phyloP scores from a whole-genome alignment of 257 asterid genomes.

The Jacaranda copaia region DNA sequence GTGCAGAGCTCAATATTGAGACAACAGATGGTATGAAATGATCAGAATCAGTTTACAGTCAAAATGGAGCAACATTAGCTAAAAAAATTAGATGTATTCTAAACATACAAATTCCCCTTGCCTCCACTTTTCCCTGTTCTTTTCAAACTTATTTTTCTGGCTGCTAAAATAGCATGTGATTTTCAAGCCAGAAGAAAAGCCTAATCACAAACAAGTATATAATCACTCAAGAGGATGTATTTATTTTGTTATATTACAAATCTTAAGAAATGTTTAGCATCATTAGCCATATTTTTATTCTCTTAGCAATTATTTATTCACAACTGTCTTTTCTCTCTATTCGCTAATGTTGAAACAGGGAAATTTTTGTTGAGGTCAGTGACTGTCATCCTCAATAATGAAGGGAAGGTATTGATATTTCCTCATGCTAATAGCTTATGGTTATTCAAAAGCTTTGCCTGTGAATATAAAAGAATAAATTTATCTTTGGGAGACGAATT shows the following conservation, averaged over 20 bases:
- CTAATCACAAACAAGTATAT: too few relatives aligned
- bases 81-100: not conserved
- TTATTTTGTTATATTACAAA: not conserved
- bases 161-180: not conserved
- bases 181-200: too few relatives aligned
- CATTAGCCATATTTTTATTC: too few relatives aligned
- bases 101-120: not conserved
- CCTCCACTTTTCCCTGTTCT: not conserved
- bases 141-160: not conserved
- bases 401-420: conserved; percentile 65
- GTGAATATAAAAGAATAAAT: not conserved
- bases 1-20: conserved; percentile 69
- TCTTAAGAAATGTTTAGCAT: not conserved
- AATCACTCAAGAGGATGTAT: too few relatives aligned
- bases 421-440: conserved; percentile 22
- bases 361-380: conserved; percentile 61
- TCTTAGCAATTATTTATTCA: too few relatives aligned
- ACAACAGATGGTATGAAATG: conserved; percentile 66
- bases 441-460: not conserved
- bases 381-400: conserved; percentile 60
- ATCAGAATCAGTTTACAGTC: not conserved
- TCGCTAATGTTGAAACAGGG: conserved; percentile 56
- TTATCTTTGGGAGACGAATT: not conserved
- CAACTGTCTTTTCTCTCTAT: conserved; percentile 5
- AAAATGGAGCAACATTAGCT: not conserved